Base-by-base conservation (phyloP, 345 rosid genomes). In the Citrus trifoliata region DNA sequence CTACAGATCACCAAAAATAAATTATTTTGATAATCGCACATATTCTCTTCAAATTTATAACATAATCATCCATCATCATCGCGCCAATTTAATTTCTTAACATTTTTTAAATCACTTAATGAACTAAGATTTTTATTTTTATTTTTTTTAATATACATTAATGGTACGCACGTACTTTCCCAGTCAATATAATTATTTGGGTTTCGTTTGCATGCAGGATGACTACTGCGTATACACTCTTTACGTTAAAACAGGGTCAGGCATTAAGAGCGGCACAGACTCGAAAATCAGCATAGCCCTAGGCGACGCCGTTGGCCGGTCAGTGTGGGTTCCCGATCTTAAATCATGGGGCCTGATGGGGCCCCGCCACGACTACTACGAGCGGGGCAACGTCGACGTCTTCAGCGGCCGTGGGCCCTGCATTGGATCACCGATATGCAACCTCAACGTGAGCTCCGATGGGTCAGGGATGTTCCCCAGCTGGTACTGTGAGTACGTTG, bases 381-480 rank as follows among this genome's bases (percentile, higher is more conserved):
- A 35, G 37, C 7, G 37, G 37, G 37, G 37, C 37, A 35, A 35
- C 37, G 37, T 35, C 2, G 40, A 37, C 40, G 10, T 37, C 40
- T 37, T 37, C 37, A 35, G 37, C 37, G 7, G 37, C 37, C 37
- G 37, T 35, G 37, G 37, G 7, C 37, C 37, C 79, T 89, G 92
- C 82, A 65, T 86, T 7, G 81, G 71, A 7, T 5, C 81, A 6
- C 89, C 88, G 10, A 14, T 85, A 1, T 89, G 92, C 76, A 62
- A 87, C 53, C 88, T 89, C 56, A 87, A 84, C 81, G 56, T 89
- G 67, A 89, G 90, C 46, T 89, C 90, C 0, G 87, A 87, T 35
- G 37, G 37, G 37, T 35, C 37, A 35, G 37, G 7, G 37, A 35
- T 35, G 37, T 35, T 5, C 7, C 37, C 6, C 7, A 35, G 37